phyloP scores from a whole-genome alignment of 2,329 filamentous ascomycete genomes.

The Talaromyces sp. region DNA sequence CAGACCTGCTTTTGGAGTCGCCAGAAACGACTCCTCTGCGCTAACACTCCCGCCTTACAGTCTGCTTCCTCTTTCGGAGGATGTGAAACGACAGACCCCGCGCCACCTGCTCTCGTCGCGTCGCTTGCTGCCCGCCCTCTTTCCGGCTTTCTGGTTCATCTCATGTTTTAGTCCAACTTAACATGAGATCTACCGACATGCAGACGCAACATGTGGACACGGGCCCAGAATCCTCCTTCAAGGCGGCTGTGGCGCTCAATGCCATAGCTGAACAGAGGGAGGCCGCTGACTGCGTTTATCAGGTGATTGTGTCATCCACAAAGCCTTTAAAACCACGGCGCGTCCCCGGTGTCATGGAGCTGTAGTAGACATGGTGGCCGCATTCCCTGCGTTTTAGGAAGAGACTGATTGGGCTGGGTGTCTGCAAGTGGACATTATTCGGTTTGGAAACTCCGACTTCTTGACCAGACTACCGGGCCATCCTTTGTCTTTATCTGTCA shows the following conservation, averaged over 20 bases:
- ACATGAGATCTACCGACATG: conserved; percentile 1
- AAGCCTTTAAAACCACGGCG: not conserved
- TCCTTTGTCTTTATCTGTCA: not conserved
- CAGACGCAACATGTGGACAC: not conserved
- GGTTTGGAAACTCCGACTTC: not conserved
- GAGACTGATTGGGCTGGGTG: not conserved
- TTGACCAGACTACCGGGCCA: not conserved
- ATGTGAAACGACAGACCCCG: not conserved
- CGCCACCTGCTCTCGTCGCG: not conserved
- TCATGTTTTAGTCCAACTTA: not conserved
- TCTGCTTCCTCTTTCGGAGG: not conserved
- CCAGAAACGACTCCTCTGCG: not conserved
- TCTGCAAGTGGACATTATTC: not conserved
- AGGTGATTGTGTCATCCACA: not conserved
- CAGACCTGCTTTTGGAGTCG: not conserved
- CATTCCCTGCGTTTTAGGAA: not conserved
- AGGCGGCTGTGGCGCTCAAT: conserved; percentile 12
- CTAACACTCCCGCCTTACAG: not conserved
- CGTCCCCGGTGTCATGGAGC: not conserved
- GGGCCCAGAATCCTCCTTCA: not conserved
- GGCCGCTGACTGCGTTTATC: not conserved
- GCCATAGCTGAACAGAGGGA: conserved; percentile 10
- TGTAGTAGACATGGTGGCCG: not conserved
- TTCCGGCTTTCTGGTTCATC: not conserved
- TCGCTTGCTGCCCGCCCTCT: not conserved